Percentiles rank a stretch among this genome's conserved stretches.
phyloP scores from a whole-genome alignment of 192 early-diverging fungal species.

The Jimgerdemannia lactiflua region DNA sequence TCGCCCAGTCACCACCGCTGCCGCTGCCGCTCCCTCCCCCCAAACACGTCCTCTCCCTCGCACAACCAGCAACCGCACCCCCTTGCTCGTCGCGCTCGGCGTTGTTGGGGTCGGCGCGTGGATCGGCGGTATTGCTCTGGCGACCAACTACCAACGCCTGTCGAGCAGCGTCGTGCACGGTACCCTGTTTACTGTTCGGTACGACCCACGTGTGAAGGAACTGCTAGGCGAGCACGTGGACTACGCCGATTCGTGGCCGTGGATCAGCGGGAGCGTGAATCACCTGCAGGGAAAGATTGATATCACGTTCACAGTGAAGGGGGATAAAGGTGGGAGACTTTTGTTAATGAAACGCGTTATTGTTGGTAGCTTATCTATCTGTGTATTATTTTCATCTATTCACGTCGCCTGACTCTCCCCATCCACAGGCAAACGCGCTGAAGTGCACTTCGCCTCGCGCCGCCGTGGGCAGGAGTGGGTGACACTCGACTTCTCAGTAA shows the following conservation, averaged over 20 bases:
- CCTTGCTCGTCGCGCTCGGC: constrained; percentile 2
- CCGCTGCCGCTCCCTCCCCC: too few species aligned
- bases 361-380: too few species aligned
- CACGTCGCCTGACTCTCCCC: too few species aligned
- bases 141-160: constrained; percentile 57
- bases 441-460: too few species aligned
- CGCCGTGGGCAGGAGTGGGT: too few species aligned
- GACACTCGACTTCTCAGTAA: too few species aligned
- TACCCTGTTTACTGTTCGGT: constrained; percentile 56
- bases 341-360: too few species aligned
- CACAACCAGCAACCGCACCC: too few species aligned
- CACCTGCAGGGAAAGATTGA: constrained; percentile 58
- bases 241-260: constrained; percentile 52
- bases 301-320: constrained; percentile 49
- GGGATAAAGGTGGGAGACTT: constrained; percentile 45
- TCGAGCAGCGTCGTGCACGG: constrained; percentile 51
- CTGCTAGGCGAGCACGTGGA: constrained; percentile 51
- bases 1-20: too few species aligned
- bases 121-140: constrained; percentile 44
- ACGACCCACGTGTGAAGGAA: constrained; percentile 41
- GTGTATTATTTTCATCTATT: too few species aligned
- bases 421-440: too few species aligned
- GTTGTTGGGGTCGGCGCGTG: constrained; percentile 46
- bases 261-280: constrained; percentile 61
- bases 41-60: too few species aligned